phyloP scores from a whole-genome alignment of 129 eudicot species.

The Glebionis coronaria region DNA sequence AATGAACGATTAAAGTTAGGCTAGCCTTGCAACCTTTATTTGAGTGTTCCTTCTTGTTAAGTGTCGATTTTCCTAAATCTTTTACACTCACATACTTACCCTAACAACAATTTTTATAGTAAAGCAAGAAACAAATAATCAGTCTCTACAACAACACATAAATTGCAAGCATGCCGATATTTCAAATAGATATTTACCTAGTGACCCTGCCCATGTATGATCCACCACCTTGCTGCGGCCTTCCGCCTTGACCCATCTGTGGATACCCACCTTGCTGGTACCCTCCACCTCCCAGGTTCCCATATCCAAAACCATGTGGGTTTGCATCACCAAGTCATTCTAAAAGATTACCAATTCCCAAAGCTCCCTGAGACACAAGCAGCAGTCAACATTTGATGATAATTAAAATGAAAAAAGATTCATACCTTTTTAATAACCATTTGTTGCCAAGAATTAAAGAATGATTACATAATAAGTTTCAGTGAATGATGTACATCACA shows the following conservation, averaged over 20 bases:
- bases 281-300: constrained; percentile 59
- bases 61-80: constrained; percentile 10
- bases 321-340: constrained; percentile 65
- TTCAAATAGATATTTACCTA: constrained; percentile 34
- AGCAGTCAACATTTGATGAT: no score
- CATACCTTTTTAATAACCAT: no score
- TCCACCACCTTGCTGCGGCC: constrained; percentile 76
- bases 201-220: constrained; percentile 78
- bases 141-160: not conserved
- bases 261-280: constrained; percentile 67
- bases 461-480: no score
- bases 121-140: not conserved
- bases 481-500: no score
- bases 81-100: constrained; percentile 1
- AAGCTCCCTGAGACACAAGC: constrained; percentile 73
- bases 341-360: constrained; percentile 73
- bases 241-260: constrained; percentile 83
- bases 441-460: no score
- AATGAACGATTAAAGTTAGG: not conserved
- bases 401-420: no score
- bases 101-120: not conserved
- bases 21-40: constrained; percentile 8
- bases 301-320: constrained; percentile 72
- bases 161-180: constrained; percentile 17
- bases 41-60: not conserved